phyloP scores from a whole-genome alignment of 164 flowering plant species.

The Stephania yunnanensis region DNA sequence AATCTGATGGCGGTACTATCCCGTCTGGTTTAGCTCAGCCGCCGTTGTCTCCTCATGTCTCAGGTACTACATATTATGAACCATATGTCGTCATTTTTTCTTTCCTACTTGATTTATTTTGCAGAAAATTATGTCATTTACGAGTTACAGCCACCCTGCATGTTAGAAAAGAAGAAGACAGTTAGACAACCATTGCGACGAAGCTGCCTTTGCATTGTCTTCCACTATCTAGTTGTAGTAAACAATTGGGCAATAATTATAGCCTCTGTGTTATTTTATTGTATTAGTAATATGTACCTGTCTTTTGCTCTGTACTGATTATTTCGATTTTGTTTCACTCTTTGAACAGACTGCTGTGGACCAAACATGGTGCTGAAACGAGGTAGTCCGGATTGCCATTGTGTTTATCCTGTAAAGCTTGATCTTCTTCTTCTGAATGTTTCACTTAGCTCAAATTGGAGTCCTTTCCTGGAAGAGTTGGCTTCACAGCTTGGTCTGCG shows the following conservation, averaged over 20 bases:
- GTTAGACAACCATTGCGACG: background rate
- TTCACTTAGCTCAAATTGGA: conserved; percentile 74
- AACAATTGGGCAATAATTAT: too few species aligned
- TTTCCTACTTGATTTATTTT: background rate
- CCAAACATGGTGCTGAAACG: conserved; percentile 66
- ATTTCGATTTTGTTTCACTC: conserved; percentile 9
- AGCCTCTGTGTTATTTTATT: background rate
- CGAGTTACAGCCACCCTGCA: background rate
- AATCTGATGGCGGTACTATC: conserved; percentile 24
- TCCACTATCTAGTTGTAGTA: too few species aligned
- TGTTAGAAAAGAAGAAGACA: background rate
- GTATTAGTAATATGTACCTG: background rate
- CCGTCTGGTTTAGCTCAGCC: conserved; percentile 67
- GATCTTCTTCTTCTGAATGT: conserved; percentile 79
- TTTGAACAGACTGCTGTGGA: conserved; percentile 66
- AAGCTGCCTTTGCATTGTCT: background rate
- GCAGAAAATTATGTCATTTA: background rate
- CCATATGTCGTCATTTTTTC: background rate
- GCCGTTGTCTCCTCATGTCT: conserved; percentile 54
- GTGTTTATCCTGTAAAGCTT: conserved; percentile 89
- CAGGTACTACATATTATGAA: conserved; percentile 42
- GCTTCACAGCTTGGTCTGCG: conserved; percentile 66
- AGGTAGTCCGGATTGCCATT: conserved; percentile 64
- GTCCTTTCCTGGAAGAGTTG: conserved; percentile 55
- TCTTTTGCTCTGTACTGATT: background rate